phyloP scores from a whole-genome alignment of 2,329 filamentous ascomycete species.

The Aspergillus fijiensis region DNA sequence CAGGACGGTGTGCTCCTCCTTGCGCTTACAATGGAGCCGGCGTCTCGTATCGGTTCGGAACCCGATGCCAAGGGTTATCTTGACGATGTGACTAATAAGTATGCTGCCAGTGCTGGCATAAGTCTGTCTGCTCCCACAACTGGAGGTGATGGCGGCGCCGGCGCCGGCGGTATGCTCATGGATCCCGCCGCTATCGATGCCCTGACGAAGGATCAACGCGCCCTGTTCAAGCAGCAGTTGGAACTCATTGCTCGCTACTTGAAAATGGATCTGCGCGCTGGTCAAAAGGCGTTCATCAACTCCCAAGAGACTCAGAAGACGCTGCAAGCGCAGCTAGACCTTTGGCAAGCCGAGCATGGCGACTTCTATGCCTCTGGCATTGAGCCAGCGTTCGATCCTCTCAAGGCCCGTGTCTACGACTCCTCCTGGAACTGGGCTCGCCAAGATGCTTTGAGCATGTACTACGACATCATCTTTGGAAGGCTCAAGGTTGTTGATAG shows the following conservation, averaged over 20 bases:
- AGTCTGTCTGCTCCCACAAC: conserved; percentile 72
- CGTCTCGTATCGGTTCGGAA: conserved; percentile 84
- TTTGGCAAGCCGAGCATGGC: conserved; percentile 94
- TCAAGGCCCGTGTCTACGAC: conserved; percentile 95
- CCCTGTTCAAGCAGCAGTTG: conserved; percentile 96
- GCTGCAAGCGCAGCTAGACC: conserved; percentile 87
- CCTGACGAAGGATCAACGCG: conserved; percentile 92
- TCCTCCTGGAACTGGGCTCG: conserved; percentile 99
- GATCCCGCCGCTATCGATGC: conserved; percentile 96
- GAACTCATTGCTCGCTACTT: conserved; percentile 93
- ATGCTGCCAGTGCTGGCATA: conserved; percentile 79
- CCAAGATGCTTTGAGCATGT: conserved; percentile 97
- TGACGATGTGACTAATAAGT: conserved; percentile 85
- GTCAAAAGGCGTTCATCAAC: conserved; percentile 86
- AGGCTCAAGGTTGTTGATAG: conserved; percentile 89
- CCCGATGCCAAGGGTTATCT: conserved; percentile 89
- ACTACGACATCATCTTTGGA: conserved; percentile 98
- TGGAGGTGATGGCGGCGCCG: conserved; percentile 69
- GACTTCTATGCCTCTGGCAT: conserved; percentile 96
- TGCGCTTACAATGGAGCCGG: conserved; percentile 88
- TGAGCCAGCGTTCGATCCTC: conserved; percentile 84
- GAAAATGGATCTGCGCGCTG: conserved; percentile 94
- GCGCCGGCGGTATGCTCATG: conserved; percentile 94
- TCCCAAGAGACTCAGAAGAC: conserved; percentile 83
- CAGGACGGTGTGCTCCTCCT: conserved; percentile 89